Evolutionary conservation across 345 rosid genomes (phyloP).

Genomic region (Brassica cretica): DNA sequence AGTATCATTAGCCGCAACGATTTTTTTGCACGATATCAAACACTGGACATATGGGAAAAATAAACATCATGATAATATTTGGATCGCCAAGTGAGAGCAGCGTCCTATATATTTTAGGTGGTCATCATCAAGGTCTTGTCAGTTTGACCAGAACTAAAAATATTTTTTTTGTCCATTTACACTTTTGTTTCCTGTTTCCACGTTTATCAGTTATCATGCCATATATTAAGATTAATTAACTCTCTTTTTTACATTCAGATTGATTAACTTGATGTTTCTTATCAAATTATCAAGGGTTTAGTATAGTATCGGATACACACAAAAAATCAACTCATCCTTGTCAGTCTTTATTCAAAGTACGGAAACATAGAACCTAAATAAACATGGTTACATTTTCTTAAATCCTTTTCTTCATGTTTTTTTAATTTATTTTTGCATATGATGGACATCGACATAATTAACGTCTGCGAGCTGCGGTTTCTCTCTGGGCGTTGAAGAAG

Average conservation of each 20-base stretch:
- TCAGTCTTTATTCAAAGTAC: conserved; percentile 13
- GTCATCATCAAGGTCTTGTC: conserved; percentile 21
- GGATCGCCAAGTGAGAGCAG: conserved; percentile 11
- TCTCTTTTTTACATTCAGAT: background rate
- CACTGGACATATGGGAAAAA: background rate
- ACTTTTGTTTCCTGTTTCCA: background rate
- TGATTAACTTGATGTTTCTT: conserved; percentile 13
- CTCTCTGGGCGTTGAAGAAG: conserved; percentile 71
- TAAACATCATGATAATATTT: background rate
- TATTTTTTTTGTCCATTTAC: background rate
- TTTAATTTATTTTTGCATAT: background rate
- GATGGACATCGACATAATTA: conserved; percentile 23
- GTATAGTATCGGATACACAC: background rate
- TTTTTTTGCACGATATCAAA: background rate
- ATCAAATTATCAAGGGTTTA: background rate
- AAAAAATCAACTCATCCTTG: background rate
- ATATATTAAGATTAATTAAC: background rate
- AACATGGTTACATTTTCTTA: conserved; percentile 15
- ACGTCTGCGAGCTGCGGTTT: conserved; percentile 68
- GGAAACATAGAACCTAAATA: conserved; percentile 15
- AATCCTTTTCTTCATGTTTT: background rate
- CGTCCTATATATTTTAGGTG: conserved; percentile 2
- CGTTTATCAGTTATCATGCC: background rate
- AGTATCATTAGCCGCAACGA: background rate
- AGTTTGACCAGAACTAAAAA: conserved; percentile 18